These are phyloP conservation scores for Scheffersomyces cryptocercus DNA, from an alignment of 1,139 yeast genomes.

Conservation along the genomic window DNA sequence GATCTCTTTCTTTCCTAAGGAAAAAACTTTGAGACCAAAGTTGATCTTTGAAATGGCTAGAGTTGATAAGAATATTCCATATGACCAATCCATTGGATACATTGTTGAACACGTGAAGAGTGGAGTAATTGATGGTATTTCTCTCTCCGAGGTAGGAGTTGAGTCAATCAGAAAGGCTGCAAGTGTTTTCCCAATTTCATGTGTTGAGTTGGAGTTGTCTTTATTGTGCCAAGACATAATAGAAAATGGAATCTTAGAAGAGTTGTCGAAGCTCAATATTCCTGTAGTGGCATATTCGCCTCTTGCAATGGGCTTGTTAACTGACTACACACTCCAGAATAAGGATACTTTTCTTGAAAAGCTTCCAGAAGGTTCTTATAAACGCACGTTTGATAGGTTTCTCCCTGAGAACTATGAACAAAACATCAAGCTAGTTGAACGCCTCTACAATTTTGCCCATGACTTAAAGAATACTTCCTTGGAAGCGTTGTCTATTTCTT, in stretches of 20 bases:
- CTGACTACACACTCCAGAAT: constrained; percentile 54
- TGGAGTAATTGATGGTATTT: constrained; percentile 65
- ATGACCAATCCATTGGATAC: constrained; percentile 50
- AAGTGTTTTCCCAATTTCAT: constrained; percentile 50
- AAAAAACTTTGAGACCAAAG: constrained; percentile 29
- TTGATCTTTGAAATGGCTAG: constrained; percentile 73
- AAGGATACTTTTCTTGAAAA: constrained; percentile 32
- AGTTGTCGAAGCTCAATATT: constrained; percentile 46
- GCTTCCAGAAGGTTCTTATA: constrained; percentile 55
- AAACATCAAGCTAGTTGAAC: constrained; percentile 50
- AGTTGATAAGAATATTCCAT: constrained; percentile 52
- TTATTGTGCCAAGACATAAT: constrained; percentile 60
- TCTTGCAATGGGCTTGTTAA: constrained; percentile 71
- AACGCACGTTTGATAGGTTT: constrained; percentile 59
- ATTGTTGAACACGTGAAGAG: constrained; percentile 52
- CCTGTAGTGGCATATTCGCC: constrained; percentile 83
- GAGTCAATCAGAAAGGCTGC: constrained; percentile 60
- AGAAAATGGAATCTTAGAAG: constrained; percentile 61
- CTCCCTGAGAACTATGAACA: constrained; percentile 52
- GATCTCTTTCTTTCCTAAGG: constrained; percentile 44
- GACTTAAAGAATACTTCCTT: constrained; percentile 45
- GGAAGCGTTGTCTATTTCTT: constrained; percentile 72
- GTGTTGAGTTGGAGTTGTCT: constrained; percentile 77
- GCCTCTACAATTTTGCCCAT: constrained; percentile 51
- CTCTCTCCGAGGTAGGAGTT: constrained; percentile 70